A percentile compares a stretch with the other conserved stretches of the same genome.
phyloP scores from a whole-genome alignment of 2,329 filamentous ascomycete genomes.

The Colletotrichum sp. region DNA sequence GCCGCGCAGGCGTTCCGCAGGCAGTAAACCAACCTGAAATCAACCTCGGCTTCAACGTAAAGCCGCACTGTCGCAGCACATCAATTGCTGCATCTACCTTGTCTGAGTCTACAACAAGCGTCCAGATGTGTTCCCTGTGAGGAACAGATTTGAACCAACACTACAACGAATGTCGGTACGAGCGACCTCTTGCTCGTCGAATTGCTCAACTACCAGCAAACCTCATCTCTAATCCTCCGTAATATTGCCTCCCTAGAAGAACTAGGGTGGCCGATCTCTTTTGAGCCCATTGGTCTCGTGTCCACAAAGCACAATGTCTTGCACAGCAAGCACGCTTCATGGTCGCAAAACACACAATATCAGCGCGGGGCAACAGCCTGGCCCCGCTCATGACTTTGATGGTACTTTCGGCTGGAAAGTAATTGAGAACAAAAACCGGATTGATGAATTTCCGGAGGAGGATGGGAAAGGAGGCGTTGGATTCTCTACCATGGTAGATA shows the following conservation, averaged over 20 bases:
- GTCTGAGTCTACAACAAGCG: not conserved
- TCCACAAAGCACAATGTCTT: not conserved
- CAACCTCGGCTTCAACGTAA: not conserved
- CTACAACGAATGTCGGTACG: not conserved
- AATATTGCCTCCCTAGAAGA: not conserved
- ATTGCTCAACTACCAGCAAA: not conserved
- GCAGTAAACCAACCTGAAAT: constrained; percentile 25
- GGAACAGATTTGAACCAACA: not conserved
- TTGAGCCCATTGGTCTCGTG: not conserved
- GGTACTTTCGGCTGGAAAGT: not conserved
- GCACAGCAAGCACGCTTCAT: not conserved
- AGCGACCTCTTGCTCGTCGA: constrained; percentile 4
- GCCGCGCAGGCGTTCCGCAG: constrained; percentile 42
- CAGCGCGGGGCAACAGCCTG: not conserved
- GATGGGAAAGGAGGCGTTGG: not conserved
- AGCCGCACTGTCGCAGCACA: not conserved
- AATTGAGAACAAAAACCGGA: not conserved
- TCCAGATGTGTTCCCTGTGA: not conserved
- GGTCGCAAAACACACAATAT: not conserved
- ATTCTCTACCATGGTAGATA: constrained; percentile 17
- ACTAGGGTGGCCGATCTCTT: not conserved
- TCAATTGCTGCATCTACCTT: not conserved
- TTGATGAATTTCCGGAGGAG: not conserved
- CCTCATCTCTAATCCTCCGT: not conserved
- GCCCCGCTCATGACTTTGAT: not conserved